phyloP scores from a whole-genome alignment of 352 stramenopile species.

The Phytophthora brassicae region DNA sequence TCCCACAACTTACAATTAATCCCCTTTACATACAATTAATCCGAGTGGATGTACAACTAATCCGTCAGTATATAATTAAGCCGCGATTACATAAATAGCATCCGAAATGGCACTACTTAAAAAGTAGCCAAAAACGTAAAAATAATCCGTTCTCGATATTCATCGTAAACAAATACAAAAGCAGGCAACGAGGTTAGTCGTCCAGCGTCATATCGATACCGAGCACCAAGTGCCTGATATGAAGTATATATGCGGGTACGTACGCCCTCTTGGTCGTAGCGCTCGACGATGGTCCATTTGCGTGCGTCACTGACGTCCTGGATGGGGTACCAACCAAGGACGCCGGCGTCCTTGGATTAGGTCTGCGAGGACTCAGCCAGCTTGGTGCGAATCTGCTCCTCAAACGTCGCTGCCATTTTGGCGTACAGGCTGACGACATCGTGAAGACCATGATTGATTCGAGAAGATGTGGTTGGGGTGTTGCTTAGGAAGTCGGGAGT shows the following conservation, averaged over 20 bases:
- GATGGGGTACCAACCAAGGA: conserved; percentile 16
- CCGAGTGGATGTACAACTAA: too few relatives aligned
- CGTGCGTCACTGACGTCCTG: conserved; percentile 19
- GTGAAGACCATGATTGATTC: conserved; percentile 23
- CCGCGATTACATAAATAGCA: too few relatives aligned
- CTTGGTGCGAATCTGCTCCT: conserved; percentile 23
- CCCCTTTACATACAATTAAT: too few relatives aligned
- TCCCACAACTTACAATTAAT: too few relatives aligned
- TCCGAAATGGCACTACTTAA: too few relatives aligned
- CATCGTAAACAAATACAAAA: background rate
- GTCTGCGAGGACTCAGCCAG: conserved; percentile 17
- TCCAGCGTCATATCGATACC: background rate
- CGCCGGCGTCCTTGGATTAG: conserved; percentile 18
- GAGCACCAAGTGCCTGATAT: background rate
- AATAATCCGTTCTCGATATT: too few relatives aligned
- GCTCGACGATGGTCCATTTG: conserved; percentile 30
- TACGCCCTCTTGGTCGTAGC: conserved; percentile 27
- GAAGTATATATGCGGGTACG: background rate
- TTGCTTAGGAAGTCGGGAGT: conserved; percentile 13
- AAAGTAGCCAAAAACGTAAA: too few relatives aligned
- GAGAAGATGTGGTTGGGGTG: background rate
- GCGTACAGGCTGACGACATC: conserved; percentile 22
- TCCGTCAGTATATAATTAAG: too few relatives aligned
- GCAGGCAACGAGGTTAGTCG: conserved; percentile 6
- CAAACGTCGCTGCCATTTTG: conserved; percentile 23